phyloP scores from a whole-genome alignment of 2,329 filamentous ascomycete species.

The Zymoseptoria ardabiliae region DNA sequence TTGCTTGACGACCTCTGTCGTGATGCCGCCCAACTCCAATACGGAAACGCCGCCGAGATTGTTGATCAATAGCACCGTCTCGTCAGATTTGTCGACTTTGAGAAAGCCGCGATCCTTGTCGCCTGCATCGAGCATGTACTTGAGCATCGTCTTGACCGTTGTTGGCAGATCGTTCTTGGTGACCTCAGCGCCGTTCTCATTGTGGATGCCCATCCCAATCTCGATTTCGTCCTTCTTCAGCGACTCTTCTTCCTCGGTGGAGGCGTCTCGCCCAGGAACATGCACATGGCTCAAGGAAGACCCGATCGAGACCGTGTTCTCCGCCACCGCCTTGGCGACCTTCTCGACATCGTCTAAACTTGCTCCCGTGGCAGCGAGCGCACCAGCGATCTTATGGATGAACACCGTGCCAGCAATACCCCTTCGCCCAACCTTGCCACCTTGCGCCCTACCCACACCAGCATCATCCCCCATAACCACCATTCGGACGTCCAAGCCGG shows the following conservation, averaged over 20 bases:
- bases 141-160: conserved; percentile 53
- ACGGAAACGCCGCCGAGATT: conserved; percentile 68
- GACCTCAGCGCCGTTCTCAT: conserved; percentile 41
- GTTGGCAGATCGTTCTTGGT: conserved; percentile 36
- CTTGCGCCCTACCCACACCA: conserved; percentile 70
- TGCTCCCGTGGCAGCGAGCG: conserved; percentile 62
- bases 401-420: conserved; percentile 88
- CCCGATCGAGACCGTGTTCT: conserved; percentile 77
- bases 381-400: conserved; percentile 84
- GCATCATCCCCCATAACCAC: conserved; percentile 88
- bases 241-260: conserved; percentile 49
- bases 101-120: conserved; percentile 68
- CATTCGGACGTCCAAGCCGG: conserved; percentile 74
- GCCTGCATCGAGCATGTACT: conserved; percentile 52
- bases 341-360: conserved; percentile 62
- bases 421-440: conserved; percentile 85
- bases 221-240: conserved; percentile 56
- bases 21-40: conserved; percentile 65
- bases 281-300: conserved; percentile 87
- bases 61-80: conserved; percentile 64
- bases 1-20: conserved; percentile 58
- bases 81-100: conserved; percentile 51
- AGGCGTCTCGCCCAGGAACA: conserved; percentile 65
- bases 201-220: conserved; percentile 70
- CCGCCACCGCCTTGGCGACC: conserved; percentile 63